Percentiles rank a stretch among this genome's conserved stretches.
phyloP scores from a whole-genome alignment of 352 stramenopile genomes.

The Pythium vanterpoolii region DNA sequence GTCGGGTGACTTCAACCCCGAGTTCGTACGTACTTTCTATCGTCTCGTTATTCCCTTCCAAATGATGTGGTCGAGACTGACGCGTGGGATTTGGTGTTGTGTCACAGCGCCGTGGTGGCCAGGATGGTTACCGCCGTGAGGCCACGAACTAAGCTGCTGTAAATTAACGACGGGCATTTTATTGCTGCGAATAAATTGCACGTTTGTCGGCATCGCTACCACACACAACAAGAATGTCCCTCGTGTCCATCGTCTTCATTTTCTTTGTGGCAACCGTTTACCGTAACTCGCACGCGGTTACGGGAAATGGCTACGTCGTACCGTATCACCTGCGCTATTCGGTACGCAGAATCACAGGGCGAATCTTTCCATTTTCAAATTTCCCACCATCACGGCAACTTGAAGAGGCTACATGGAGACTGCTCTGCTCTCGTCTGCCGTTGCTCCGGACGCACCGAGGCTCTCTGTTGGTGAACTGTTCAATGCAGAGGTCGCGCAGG shows the following conservation, averaged over 20 bases:
- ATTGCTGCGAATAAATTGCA: constrained; percentile 75
- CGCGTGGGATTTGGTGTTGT: background rate
- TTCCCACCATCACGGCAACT: background rate
- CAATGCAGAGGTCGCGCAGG: constrained; percentile 44
- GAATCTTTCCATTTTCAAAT: constrained; percentile 2
- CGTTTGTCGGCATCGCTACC: constrained; percentile 52
- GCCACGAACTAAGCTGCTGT: constrained; percentile 71
- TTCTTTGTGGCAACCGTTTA: background rate
- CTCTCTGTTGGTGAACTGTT: constrained; percentile 48
- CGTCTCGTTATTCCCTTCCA: background rate
- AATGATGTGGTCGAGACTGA: background rate
- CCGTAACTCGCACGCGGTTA: background rate
- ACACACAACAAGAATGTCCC: constrained; percentile 1
- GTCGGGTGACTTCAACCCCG: constrained; percentile 86
- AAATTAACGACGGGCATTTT: constrained; percentile 48
- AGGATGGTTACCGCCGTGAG: constrained; percentile 88
- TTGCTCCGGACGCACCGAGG: background rate
- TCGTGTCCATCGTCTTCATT: background rate
- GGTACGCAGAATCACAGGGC: background rate
- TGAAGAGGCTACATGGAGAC: constrained; percentile 4
- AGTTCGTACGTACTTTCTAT: constrained; percentile 63
- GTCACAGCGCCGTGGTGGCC: constrained; percentile 55
- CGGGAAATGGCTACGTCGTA: background rate
- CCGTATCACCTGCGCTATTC: background rate
- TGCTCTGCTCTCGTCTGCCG: background rate